These are phyloP conservation scores for Vanderwaltozyma tropicalis DNA, from an alignment of 805 yeast species.

Conservation along the genomic window DNA sequence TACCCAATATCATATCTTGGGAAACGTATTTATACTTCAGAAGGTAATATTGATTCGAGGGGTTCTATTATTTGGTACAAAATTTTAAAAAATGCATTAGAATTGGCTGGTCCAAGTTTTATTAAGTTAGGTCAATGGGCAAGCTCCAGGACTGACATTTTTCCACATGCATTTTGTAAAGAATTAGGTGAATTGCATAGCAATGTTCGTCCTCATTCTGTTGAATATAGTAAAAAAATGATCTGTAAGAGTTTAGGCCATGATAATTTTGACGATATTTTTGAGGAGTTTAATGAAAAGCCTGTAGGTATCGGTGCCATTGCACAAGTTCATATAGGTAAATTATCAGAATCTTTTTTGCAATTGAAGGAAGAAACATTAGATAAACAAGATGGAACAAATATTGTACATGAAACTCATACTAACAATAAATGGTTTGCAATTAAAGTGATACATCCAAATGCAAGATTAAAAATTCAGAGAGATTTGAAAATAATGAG, in stretches of 20 bases:
- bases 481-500: constrained; percentile 80
- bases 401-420: too few relatives aligned
- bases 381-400: neutral
- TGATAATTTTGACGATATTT: constrained; percentile 56
- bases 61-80: constrained; percentile 69
- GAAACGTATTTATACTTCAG: constrained; percentile 5
- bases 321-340: constrained; percentile 86
- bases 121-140: constrained; percentile 98
- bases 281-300: constrained; percentile 59
- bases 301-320: constrained; percentile 98
- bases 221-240: constrained; percentile 47
- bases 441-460: constrained; percentile 86
- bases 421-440: constrained; percentile 52
- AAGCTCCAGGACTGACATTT: constrained; percentile 89
- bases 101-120: constrained; percentile 85
- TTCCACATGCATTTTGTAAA: constrained; percentile 67
- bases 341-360: constrained; percentile 40
- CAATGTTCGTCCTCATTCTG: constrained; percentile 64
- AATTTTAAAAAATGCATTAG: constrained; percentile 54
- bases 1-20: constrained; percentile 47
- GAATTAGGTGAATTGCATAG: constrained; percentile 75
- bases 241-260: constrained; percentile 50
- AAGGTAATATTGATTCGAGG: constrained; percentile 30
- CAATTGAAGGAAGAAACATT: constrained; percentile 6
- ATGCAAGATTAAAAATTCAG: constrained; percentile 57